Evolutionary conservation across 2,329 filamentous ascomycete species (phyloP), one percentile per base, ranked within the genome.

Genomic region (Aspergillus aculeatinus): DNA sequence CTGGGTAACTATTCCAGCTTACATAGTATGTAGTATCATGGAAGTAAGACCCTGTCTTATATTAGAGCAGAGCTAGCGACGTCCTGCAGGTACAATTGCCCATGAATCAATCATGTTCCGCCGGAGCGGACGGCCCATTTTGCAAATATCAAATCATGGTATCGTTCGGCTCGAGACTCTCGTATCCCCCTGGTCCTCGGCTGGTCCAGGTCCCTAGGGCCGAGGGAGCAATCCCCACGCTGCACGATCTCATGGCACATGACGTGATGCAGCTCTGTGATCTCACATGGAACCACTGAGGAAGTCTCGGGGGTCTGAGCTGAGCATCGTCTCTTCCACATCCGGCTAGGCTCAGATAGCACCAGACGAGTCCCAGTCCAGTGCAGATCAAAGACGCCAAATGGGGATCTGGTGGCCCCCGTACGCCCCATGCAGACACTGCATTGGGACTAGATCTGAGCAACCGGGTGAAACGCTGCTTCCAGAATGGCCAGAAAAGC

Each of bases 401-500:
- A n/a, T n/a, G 6, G 39, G 14, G 39, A 44, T 44, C n/a, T 44
- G 39, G 6, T 7, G 39, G 7, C 14, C 16, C 27, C 53, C 42
- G 48, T 16, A 19, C 39, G 39, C 39, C 16, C 39, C 39, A 55
- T 48, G 42, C 53, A 55, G 44, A 44, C 6, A 23, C 51, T 52
- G 51, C 33, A 44, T 25, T 44, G 16, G 42, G 51, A 53, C 33
- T n/a, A 11, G 11, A 16, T 16, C 44, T 7, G 21, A 52, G 21
- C 25, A n/a, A 55, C 35, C 29, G 48, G 47, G n/a, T 25, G 53
- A 27, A 25, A 31, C 19, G 16, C 53, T 48, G 53, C 35, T 55
- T 55, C 53, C 39, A 55, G 42, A 55, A 55, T 31, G 27, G 21
- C 53, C 42, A 19, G 21, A n/a, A 47, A 55, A 55, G 47, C 53